A percentile compares a stretch with the other conserved stretches of the same genome.
Evolutionary conservation across 805 yeast species (phyloP).

Genomic region (Metschnikowia borealis): DNA sequence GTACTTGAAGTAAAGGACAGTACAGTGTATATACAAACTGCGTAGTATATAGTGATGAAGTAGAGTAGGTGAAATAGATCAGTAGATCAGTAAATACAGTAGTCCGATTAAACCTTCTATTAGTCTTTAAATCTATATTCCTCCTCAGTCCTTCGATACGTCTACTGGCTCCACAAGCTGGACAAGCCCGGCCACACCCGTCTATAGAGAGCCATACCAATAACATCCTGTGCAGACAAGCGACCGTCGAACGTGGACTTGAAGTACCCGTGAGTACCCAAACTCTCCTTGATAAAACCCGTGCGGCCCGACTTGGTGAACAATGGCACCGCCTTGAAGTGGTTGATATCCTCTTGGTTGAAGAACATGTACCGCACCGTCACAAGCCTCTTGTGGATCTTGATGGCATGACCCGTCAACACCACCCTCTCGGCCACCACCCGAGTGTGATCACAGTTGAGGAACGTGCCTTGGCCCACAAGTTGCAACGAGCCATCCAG

Average conservation of each 20-base stretch:
- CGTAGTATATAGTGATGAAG: too few species aligned
- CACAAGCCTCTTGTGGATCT: slow-evolving; percentile 87
- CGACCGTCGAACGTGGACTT: slow-evolving; percentile 93
- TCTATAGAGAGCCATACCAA: slow-evolving; percentile 91
- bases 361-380: slow-evolving; percentile 97
- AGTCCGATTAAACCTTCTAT: too few species aligned
- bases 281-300: slow-evolving; percentile 89
- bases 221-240: slow-evolving; percentile 84
- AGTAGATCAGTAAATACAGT: too few species aligned
- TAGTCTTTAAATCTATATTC: background rate
- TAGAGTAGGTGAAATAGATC: too few species aligned
- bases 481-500: slow-evolving; percentile 54
- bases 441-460: slow-evolving; percentile 80
- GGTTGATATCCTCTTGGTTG: slow-evolving; percentile 80
- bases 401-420: slow-evolving; percentile 90
- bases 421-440: slow-evolving; percentile 83
- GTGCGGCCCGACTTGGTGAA: slow-evolving; percentile 91
- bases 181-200: slow-evolving; percentile 82
- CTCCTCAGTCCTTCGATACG: background rate
- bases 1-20: too few species aligned
- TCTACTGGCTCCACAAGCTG: slow-evolving; percentile 22
- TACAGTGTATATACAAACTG: too few species aligned
- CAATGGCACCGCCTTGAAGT: slow-evolving; percentile 87
- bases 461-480: slow-evolving; percentile 86
- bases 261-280: slow-evolving; percentile 98